phyloP scores from a whole-genome alignment of 2,329 filamentous ascomycete genomes.

The Pyricularia grisea region DNA sequence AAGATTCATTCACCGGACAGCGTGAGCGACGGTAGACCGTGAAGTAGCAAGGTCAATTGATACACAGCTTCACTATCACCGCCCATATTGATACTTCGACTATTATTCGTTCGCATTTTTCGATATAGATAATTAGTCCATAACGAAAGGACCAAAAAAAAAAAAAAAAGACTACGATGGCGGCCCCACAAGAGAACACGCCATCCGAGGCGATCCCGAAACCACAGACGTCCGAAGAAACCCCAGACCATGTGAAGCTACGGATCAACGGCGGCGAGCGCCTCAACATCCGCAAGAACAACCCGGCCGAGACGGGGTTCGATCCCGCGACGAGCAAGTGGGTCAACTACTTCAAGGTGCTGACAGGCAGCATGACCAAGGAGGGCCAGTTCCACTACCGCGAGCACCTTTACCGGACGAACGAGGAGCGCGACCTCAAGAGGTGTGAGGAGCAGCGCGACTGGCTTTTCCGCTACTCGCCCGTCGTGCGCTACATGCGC shows the following conservation, averaged over 20 bases:
- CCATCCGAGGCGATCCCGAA: background rate
- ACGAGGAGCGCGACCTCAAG: slow-evolving; percentile 70
- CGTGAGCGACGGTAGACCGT: background rate
- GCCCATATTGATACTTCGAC: background rate
- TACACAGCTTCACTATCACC: background rate
- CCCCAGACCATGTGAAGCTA: slow-evolving; percentile 14
- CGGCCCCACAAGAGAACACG: background rate
- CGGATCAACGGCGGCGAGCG: background rate
- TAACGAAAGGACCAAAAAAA: background rate
- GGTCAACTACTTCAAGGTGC: slow-evolving; percentile 78
- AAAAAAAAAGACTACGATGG: background rate
- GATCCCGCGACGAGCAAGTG: slow-evolving; percentile 55
- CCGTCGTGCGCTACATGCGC: slow-evolving; percentile 77
- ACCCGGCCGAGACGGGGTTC: slow-evolving; percentile 53
- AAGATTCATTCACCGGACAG: background rate
- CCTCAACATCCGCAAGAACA: slow-evolving; percentile 29
- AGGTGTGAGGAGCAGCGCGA: slow-evolving; percentile 75
- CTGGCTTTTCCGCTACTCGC: slow-evolving; percentile 77
- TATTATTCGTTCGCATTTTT: background rate
- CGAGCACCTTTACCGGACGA: slow-evolving; percentile 61
- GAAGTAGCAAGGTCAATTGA: background rate
- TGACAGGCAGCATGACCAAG: slow-evolving; percentile 61
- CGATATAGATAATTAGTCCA: background rate
- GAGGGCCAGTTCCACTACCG: slow-evolving; percentile 70
- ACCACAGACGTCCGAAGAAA: slow-evolving; percentile 10